Base-by-base conservation (phyloP, 768 basidiomycete species). In the Boletus tomentosulus region DNA sequence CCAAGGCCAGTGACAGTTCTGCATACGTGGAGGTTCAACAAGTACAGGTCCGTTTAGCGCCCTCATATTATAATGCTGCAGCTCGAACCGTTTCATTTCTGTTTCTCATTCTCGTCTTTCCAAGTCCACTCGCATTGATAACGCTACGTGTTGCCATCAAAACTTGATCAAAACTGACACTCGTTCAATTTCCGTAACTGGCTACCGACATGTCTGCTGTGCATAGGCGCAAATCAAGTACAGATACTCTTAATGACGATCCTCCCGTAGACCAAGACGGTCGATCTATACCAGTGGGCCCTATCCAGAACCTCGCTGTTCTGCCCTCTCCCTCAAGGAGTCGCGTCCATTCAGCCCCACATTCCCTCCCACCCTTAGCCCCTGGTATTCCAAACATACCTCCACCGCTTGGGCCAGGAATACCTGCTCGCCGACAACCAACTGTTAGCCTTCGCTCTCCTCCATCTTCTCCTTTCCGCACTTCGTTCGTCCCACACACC, bases 181-280 rank as follows among this genome's bases (percentile, higher is more conserved):
- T 22, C 19, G 12, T 27, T 43, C 42, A 43, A 43, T 24, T 42
- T 42, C 41, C 44, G n/a, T 43, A 48, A 35, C 22, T 30, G 48
- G 45, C 28, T 16, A 24, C 33, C 48, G 37, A 22, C 35, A 57
- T 57, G 55, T 53, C 59, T 38, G 15, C 56, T 16, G 58, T 74
- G 41, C 79, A 80, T 61, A 62, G 72, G 57, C 71, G 77, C 54
- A 78, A 76, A 63, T 73, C 76, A 5, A 80, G 79, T 62, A 71
- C 67, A 54, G 76, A 75, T 51, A 68, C 71, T 51, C 48, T 33
- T 8, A 68, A 69, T 47, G 72, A 74, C n/a, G 68, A 51, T 30
- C 46, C 50, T 42, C 49, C 58, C 10, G 46, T 64, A 28, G 50
- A 61, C 39, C 49, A 53, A 19, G 38, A 44, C 22, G 16, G 37